Evolutionary conservation across 345 rosid genomes (phyloP).

Genomic region (Mercurialis annua): DNA sequence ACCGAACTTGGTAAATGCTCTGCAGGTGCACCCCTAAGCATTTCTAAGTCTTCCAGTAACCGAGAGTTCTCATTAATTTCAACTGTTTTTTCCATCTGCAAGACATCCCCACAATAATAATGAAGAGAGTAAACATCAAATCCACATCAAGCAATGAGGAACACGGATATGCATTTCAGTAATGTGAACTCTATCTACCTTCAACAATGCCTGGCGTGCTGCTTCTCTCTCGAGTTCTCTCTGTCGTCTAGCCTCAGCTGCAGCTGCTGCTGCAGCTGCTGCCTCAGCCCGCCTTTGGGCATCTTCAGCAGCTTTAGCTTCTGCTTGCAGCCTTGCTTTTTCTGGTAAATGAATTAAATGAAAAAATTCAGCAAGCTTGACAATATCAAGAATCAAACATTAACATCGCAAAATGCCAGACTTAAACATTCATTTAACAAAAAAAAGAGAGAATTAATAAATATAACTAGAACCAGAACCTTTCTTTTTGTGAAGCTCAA

Average conservation of each 20-base stretch:
- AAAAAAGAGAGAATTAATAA: not conserved
- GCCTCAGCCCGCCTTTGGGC: slow-evolving; percentile 59
- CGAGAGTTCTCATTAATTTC: slow-evolving; percentile 71
- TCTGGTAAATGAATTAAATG: no score
- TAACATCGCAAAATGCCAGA: no score
- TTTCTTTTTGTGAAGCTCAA: slow-evolving; percentile 25
- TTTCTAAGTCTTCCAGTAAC: slow-evolving; percentile 76
- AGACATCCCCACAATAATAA: no score
- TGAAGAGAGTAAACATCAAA: slow-evolving; percentile 7
- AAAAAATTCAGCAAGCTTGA: not conserved
- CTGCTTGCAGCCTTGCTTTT: slow-evolving; percentile 71
- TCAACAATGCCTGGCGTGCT: slow-evolving; percentile 72
- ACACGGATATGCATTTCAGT: not conserved
- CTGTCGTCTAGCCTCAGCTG: slow-evolving; percentile 61
- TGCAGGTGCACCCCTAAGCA: slow-evolving; percentile 52
- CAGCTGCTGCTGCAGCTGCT: slow-evolving; percentile 76
- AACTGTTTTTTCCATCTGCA: slow-evolving; percentile 91
- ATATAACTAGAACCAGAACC: slow-evolving; percentile 8
- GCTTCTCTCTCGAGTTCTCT: slow-evolving; percentile 86
- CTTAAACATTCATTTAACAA: not conserved
- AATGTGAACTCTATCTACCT: slow-evolving; percentile 37
- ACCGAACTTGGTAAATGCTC: slow-evolving; percentile 47
- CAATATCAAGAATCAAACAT: not conserved
- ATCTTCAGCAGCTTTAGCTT: slow-evolving; percentile 81
- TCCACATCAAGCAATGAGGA: not conserved